phyloP scores from a whole-genome alignment of 2,329 filamentous ascomycete genomes.

The Fusarium albidum region DNA sequence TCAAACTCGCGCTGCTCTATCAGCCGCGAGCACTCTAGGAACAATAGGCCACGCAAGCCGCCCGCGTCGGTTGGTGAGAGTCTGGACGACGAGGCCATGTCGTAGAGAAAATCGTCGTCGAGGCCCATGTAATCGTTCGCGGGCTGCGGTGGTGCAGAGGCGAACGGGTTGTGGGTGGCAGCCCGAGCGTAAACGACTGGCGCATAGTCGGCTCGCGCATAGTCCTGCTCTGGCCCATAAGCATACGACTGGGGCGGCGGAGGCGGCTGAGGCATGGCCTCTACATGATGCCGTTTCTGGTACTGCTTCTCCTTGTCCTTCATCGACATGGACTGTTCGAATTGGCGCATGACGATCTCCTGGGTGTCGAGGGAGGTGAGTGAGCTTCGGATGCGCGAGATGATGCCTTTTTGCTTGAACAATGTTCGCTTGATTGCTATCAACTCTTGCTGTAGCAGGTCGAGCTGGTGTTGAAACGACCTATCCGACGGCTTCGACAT shows the following conservation, averaged over 20 bases:
- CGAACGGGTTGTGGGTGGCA: background rate
- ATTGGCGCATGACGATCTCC: slow-evolving; percentile 20
- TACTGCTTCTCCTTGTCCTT: slow-evolving; percentile 15
- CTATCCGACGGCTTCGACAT: slow-evolving; percentile 50
- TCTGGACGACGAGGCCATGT: slow-evolving; percentile 42
- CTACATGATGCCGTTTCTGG: slow-evolving; percentile 11
- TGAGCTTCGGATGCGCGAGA: slow-evolving; percentile 39
- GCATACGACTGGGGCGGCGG: slow-evolving; percentile 8
- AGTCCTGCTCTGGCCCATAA: slow-evolving; percentile 16
- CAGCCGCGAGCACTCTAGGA: slow-evolving; percentile 48
- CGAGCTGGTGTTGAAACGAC: slow-evolving; percentile 51
- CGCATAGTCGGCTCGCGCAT: slow-evolving; percentile 3
- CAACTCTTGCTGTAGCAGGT: slow-evolving; percentile 52
- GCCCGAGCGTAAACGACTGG: slow-evolving; percentile 5
- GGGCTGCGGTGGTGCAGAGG: background rate
- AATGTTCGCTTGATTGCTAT: slow-evolving; percentile 48
- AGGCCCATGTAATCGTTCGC: slow-evolving; percentile 34
- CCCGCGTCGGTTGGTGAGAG: slow-evolving; percentile 48
- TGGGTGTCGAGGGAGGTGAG: slow-evolving; percentile 27
- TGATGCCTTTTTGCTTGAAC: slow-evolving; percentile 43
- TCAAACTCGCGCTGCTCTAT: slow-evolving; percentile 49
- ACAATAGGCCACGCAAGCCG: slow-evolving; percentile 50
- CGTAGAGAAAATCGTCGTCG: slow-evolving; percentile 38
- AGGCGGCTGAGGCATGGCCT: background rate
- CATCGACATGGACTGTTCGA: slow-evolving; percentile 17